Conservation (phyloP, 2,329 filamentous ascomycete genomes). For the Ophiostoma ips region DNA sequence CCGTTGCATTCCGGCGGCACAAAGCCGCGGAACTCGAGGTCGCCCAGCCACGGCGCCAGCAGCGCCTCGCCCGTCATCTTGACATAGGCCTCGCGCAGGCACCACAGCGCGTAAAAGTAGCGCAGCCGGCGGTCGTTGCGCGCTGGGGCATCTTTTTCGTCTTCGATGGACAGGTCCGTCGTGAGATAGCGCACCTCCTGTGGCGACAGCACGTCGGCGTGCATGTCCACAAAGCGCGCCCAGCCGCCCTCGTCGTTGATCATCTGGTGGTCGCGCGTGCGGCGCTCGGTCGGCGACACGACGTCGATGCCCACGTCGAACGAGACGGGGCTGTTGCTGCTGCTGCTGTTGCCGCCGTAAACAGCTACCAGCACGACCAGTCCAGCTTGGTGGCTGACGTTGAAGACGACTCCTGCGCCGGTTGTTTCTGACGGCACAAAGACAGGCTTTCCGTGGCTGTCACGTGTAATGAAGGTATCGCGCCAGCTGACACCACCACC, state of each 20-base stretch:
- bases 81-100: slow-evolving; percentile 66
- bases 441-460: slow-evolving; percentile 40
- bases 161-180: slow-evolving; percentile 15
- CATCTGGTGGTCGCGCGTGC: slow-evolving; percentile 43
- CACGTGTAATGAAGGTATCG: slow-evolving; percentile 40
- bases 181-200: slow-evolving; percentile 51
- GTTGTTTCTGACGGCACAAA: slow-evolving; percentile 30
- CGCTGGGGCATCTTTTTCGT: slow-evolving; percentile 16
- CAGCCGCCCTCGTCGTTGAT: slow-evolving; percentile 35
- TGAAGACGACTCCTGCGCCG: slow-evolving; percentile 45
- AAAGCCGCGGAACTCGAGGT: slow-evolving; percentile 55
- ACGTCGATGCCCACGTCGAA: slow-evolving; percentile 56
- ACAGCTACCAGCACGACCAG: slow-evolving; percentile 54
- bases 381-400: slow-evolving; percentile 66
- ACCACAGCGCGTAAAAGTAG: slow-evolving; percentile 66
- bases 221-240: slow-evolving; percentile 54
- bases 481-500: slow-evolving; percentile 39
- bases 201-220: slow-evolving; percentile 53
- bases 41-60: slow-evolving; percentile 55
- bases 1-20: slow-evolving; percentile 30
- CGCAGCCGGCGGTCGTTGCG: slow-evolving; percentile 47
- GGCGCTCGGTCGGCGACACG: slow-evolving; percentile 60
- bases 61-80: slow-evolving; percentile 73
- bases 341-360: slow-evolving; percentile 17
- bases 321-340: slow-evolving; percentile 18